phyloP scores from a whole-genome alignment of 805 yeast species.

The Lipomyces chichibuensis region DNA sequence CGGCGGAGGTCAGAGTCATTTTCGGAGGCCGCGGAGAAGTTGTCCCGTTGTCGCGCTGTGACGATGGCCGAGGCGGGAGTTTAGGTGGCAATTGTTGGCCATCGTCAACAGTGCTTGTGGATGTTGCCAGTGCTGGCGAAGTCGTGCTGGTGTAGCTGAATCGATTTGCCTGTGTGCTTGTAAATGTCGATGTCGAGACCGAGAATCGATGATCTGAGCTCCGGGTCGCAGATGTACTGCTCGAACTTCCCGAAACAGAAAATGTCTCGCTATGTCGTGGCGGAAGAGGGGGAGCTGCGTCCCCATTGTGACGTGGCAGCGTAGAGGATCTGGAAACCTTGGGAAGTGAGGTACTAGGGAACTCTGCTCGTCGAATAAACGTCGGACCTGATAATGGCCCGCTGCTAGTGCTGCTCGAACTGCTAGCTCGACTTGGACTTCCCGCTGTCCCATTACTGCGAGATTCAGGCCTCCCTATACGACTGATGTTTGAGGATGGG shows the following conservation, averaged over 20 bases:
- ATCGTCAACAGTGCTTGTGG: background rate
- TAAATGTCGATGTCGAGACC: background rate
- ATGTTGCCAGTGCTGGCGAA: background rate
- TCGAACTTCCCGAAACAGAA: background rate
- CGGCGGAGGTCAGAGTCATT: background rate
- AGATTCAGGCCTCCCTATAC: background rate
- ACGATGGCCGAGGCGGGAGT: conserved; percentile 10
- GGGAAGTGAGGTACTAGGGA: conserved; percentile 29
- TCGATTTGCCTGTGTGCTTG: background rate
- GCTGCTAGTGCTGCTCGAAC: conserved; percentile 15
- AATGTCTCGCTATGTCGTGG: conserved; percentile 18
- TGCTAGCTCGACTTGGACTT: conserved; percentile 10
- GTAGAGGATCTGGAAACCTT: conserved; percentile 6
- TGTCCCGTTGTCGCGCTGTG: background rate
- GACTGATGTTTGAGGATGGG: conserved; percentile 1
- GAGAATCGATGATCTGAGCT: background rate
- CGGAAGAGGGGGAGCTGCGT: conserved; percentile 19
- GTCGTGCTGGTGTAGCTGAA: background rate
- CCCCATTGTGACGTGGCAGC: background rate
- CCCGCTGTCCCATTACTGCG: background rate
- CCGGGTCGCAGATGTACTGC: background rate
- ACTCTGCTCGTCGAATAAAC: conserved; percentile 16
- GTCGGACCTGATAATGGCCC: conserved; percentile 2
- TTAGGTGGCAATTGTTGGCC: conserved; percentile 3
- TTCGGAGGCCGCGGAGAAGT: background rate